Base-by-base conservation (phyloP, 768 basidiomycete genomes). In the Russula earlei region DNA sequence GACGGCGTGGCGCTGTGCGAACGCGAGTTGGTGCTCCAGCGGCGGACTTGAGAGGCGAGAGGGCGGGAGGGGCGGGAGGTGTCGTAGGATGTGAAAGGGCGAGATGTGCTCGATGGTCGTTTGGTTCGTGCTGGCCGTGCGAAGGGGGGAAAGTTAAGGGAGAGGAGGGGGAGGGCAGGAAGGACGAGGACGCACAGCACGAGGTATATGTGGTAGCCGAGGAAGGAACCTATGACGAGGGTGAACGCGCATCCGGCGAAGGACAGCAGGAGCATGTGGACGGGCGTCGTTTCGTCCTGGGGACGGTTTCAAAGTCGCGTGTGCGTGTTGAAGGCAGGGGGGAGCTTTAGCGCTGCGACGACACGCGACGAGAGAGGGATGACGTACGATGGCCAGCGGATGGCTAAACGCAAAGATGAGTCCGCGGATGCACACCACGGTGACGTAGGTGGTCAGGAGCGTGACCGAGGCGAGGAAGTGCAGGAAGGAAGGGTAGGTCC, bases 401-500 rank as follows among this genome's bases (percentile, higher is more conserved):
- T 88, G 77, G 36, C 73, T 67, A 65, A 92, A 83, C 37, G 87
- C 83, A 68, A 79, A 84, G 67, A 72, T 75, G 34, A 89, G 71
- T 37, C 80, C 80, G 33, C 69, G 69, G 3, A 74, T 69, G 50
- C 79, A 78, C 37, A 90, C 64, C 15, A 68, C 57, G 54, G 79
- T 76, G 37, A 85, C 70, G 65, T 91, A 87, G 15, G 75, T 59
- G 14, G 87, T 74, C 38, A 89, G 75, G 7, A 84, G 62, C 9
- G 82, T 83, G 43, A 85, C 67, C 60, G 77, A 82, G 31, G 74
- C 71, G 48, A 91, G 73, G 65, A 91, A 87, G 67, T 90, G 87
- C 49, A 91, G 71, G 65, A 91, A 92, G 5, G 89, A 81, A 8
- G 87, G 83, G 67, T 91, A 90, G 38, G 86, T 91, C 65, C 88